Evolutionary conservation across 768 basidiomycete genomes (phyloP), one percentile per base, ranked within the genome.

Genomic region (Phanerodontia chrysosporium): DNA sequence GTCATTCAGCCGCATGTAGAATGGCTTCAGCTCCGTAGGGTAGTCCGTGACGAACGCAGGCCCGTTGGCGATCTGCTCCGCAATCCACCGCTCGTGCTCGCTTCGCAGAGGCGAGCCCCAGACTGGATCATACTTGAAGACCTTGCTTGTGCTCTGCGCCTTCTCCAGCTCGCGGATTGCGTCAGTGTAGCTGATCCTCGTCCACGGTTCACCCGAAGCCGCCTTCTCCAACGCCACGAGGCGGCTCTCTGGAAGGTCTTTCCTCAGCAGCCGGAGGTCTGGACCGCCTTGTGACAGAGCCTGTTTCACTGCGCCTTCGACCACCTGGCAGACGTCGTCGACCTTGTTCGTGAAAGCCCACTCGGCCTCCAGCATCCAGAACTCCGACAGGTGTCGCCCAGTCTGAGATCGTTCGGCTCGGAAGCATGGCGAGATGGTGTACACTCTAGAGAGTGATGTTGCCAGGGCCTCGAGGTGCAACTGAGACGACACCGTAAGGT

Each of bases 311-410:
- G 73, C 77, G 21, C 72, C 77, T 68, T 91, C 89, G 2, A 83
- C 80, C 24, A 87, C 74, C 45, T 71, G 65, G 70, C 86, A 83
- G 18, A 90, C 70, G 44, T 79, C 76, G 2, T 75, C 74, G 3
- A 88, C 69, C 8, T 70, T 69, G 24, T 65, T 64, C 22, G 77
- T 74, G 67, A 85, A 89, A 0, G 85, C 85, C 82, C 92, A 87
- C 69, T 99, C 97, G 0, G 92, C 95, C 74, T 99, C 97, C 55
- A 98, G 83, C 97, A 99, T 99, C 90, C 93, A 98, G 72, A 99
- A 99, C 72, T 99, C 97, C 52, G 92, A 86, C 13, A 99, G 82
- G 69, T 99, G 97, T n/a, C 96, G 80, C 30, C 84, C 83, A 1
- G 96, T 98, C 64, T 87, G 81, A 2, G 88, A 90, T 5, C 84